These are phyloP conservation scores for Fraxinus baroniana DNA, from an alignment of 305 asterid genomes.

Conservation along the genomic window DNA sequence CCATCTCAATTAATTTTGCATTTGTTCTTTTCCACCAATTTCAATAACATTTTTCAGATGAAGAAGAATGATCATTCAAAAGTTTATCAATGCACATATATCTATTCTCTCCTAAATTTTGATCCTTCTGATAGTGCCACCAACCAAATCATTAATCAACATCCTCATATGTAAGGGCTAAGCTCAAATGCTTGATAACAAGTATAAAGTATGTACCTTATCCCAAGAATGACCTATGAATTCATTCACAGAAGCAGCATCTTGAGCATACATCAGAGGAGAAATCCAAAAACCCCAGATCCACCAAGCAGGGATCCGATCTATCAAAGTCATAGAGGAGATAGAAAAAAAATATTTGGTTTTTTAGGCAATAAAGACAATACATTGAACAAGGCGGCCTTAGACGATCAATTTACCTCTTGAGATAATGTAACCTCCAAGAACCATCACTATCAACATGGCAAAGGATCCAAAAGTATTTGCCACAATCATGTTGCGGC, in stretches of 20 bases:
- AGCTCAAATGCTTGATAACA: slow-evolving; percentile 18
- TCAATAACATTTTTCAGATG: slow-evolving; percentile 3
- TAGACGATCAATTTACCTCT: slow-evolving; percentile 59
- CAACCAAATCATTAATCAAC: slow-evolving; percentile 7
- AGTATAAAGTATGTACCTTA: slow-evolving; percentile 47
- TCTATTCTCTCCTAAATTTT: not conserved
- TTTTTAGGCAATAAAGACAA: slow-evolving; percentile 7
- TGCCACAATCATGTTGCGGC: slow-evolving; percentile 91
- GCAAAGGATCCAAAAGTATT: slow-evolving; percentile 95
- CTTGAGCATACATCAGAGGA: slow-evolving; percentile 89
- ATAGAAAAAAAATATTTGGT: slow-evolving; percentile 15
- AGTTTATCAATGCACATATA: slow-evolving; percentile 14
- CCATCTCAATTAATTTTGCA: slow-evolving; percentile 1
- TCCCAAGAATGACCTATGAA: slow-evolving; percentile 92
- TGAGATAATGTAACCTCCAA: slow-evolving; percentile 90
- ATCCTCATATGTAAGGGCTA: slow-evolving; percentile 3
- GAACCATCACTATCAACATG: slow-evolving; percentile 88
- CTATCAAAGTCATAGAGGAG: slow-evolving; percentile 43
- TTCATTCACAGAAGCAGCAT: slow-evolving; percentile 90
- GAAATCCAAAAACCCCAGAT: slow-evolving; percentile 98
- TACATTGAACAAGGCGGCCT: slow-evolving; percentile 4
- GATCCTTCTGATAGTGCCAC: slow-evolving; percentile 16
- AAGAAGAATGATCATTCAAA: slow-evolving; percentile 15
- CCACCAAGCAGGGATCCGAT: slow-evolving; percentile 93
- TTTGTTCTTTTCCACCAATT: not conserved